phyloP scores from a whole-genome alignment of 2,329 filamentous ascomycete genomes.

The Fusarium sp. region DNA sequence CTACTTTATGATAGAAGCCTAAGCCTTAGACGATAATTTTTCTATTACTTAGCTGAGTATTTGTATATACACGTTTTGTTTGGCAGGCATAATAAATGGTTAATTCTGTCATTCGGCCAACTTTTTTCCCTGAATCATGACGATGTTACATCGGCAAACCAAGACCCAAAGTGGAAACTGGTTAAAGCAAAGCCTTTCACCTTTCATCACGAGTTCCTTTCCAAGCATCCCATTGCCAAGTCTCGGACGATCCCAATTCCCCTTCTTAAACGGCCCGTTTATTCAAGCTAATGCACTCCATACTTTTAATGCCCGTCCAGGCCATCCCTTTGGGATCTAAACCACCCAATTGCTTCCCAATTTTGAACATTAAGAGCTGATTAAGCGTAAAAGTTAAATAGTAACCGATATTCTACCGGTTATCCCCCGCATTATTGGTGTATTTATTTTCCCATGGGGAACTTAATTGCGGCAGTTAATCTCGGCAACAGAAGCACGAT shows the following conservation, averaged over 20 bases:
- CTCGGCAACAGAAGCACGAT: constrained; percentile 15
- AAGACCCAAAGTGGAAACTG: not conserved
- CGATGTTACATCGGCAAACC: constrained; percentile 15
- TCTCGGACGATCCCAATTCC: constrained; percentile 9
- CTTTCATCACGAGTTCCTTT: constrained; percentile 7
- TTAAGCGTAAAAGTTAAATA: not conserved
- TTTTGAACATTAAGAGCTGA: not conserved
- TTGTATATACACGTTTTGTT: too few species aligned
- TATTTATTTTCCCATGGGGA: constrained; percentile 23
- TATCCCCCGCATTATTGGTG: constrained; percentile 13
- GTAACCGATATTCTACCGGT: not conserved
- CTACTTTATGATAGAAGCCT: too few species aligned
- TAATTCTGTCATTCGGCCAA: not conserved
- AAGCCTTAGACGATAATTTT: too few species aligned
- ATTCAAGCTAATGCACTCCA: constrained; percentile 6
- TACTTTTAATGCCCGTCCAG: not conserved
- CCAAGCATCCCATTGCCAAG: not conserved
- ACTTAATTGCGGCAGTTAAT: constrained; percentile 12
- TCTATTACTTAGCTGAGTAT: not conserved
- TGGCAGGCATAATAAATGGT: too few species aligned
- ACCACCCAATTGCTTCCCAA: not conserved
- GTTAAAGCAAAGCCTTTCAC: not conserved
- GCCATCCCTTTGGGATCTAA: not conserved
- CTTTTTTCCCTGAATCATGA: not conserved
- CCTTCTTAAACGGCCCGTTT: constrained; percentile 27